Base-by-base conservation (phyloP, 805 yeast species). In the Metschnikowia anglica region DNA sequence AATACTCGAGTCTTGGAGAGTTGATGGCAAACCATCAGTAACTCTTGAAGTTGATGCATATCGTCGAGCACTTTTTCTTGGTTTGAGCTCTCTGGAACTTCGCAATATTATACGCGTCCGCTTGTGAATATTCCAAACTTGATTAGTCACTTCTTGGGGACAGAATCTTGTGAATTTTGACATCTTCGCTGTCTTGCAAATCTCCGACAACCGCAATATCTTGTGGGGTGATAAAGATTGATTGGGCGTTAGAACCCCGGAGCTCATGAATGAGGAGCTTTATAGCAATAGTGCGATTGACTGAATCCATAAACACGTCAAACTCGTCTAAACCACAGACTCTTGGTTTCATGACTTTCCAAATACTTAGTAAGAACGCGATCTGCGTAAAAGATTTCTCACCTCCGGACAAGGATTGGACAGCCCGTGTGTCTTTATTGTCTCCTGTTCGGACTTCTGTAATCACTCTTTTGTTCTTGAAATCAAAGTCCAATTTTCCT, bases 261-360 rank as follows among this genome's bases (percentile, higher is more conserved):
- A 90, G 75, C 51, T 88, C 85, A 19, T 76, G 76, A 36, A 89
- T 68, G 59, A 93, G 81, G 48, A 90, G 65, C 36, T 78, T 73
- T 59, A 93, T 80, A 47, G 96, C 88, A 39, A 85, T 77, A 34
- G 83, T 75, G 51, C 99, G 76, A 59, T 90, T 89, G 13, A 88
- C 87, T 37, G 88, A 88, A 62, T 93, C 99, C 99, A 93, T 93
- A 57, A 83, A 93, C 16, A 93, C 99, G 65, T 93, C 99, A 61
- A 86, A 93, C 63, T 93, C 99, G 64, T 93, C 99, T 46, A 93
- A 68, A 0, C 97, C 97, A 46, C 95, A 78, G 15, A 93, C 77
- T 43, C 86, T 79, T 0, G 95, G 83, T 47, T 84, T 80, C 96
- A 93, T 90, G 20, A 88, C 83, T 50, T 81, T 80, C 99, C 99